Percentiles rank a stretch among this genome's conserved stretches.
phyloP scores from a whole-genome alignment of 1,139 yeast species.

The Candida anutae region DNA sequence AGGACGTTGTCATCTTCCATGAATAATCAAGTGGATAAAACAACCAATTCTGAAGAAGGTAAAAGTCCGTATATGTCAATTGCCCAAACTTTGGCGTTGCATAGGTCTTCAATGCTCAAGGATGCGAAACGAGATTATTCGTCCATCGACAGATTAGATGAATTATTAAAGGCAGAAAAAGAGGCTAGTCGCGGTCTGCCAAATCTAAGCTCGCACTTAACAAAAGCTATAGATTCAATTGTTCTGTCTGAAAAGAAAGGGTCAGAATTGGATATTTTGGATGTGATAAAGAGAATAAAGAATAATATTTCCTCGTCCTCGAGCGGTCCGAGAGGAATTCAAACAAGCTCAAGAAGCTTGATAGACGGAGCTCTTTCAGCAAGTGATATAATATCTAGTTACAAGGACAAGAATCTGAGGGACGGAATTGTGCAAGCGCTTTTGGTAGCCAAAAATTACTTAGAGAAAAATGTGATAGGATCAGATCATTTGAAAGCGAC shows the following conservation, averaged over 20 bases:
- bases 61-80: slow-evolving; percentile 34
- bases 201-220: slow-evolving; percentile 21
- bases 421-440: slow-evolving; percentile 26
- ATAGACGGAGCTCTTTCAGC: slow-evolving; percentile 10
- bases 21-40: too few species aligned
- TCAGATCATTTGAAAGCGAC: slow-evolving; percentile 13
- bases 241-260: slow-evolving; percentile 1
- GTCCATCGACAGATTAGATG: slow-evolving; percentile 18
- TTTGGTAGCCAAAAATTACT: slow-evolving; percentile 30
- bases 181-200: slow-evolving; percentile 5
- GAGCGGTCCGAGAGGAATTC: too few species aligned
- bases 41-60: too few species aligned
- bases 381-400: slow-evolving; percentile 17
- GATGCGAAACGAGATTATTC: slow-evolving; percentile 23
- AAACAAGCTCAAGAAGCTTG: slow-evolving; percentile 4
- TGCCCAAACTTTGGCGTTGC: slow-evolving; percentile 57
- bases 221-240: slow-evolving; percentile 15
- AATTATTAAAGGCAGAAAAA: slow-evolving; percentile 15
- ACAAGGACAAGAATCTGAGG: slow-evolving; percentile 18
- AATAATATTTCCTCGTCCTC: slow-evolving; percentile 16
- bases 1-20: too few species aligned
- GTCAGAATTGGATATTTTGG: slow-evolving; percentile 23
- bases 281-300: slow-evolving; percentile 33
- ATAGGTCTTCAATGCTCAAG: slow-evolving; percentile 33
- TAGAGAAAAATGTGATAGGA: slow-evolving; percentile 10